phyloP scores from a whole-genome alignment of 345 rosid species.

The Melastoma malabathricum region DNA sequence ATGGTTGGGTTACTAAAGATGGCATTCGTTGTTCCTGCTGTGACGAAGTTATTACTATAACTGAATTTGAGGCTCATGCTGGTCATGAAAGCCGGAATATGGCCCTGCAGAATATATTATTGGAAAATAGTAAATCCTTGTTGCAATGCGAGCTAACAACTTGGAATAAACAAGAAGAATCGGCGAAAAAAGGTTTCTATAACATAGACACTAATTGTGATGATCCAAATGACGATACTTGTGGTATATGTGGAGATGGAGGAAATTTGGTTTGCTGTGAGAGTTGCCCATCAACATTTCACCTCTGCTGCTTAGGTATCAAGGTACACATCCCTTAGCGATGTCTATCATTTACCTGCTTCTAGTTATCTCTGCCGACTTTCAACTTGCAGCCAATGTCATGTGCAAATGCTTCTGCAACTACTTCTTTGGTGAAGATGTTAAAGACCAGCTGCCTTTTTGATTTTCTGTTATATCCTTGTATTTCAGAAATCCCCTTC shows the following conservation, averaged over 20 bases:
- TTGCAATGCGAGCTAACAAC: conserved; percentile 57
- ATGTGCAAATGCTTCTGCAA: neutral
- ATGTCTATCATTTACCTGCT: neutral
- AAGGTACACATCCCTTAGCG: conserved; percentile 30
- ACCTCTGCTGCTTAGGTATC: conserved; percentile 71
- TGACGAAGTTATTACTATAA: conserved; percentile 27
- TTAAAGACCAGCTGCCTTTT: no score
- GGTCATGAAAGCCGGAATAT: conserved; percentile 26
- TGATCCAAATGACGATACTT: conserved; percentile 92
- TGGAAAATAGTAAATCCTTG: conserved; percentile 55
- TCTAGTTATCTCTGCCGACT: neutral
- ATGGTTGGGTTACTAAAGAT: conserved; percentile 42
- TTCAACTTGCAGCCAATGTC: no score
- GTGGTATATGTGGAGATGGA: conserved; percentile 96
- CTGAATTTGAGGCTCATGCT: conserved; percentile 57
- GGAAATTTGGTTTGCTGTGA: conserved; percentile 89
- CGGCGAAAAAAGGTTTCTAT: conserved; percentile 41
- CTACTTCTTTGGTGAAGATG: no score
- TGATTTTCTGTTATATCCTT: conserved; percentile 2
- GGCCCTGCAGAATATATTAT: conserved; percentile 45
- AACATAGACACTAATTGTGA: conserved; percentile 47
- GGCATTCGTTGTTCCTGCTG: conserved; percentile 84
- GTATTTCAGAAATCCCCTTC: conserved; percentile 62
- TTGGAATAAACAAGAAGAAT: conserved; percentile 60
- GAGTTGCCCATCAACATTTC: conserved; percentile 94